phyloP scores from a whole-genome alignment of 2,329 filamentous ascomycete genomes.

The Septoria petroselini region DNA sequence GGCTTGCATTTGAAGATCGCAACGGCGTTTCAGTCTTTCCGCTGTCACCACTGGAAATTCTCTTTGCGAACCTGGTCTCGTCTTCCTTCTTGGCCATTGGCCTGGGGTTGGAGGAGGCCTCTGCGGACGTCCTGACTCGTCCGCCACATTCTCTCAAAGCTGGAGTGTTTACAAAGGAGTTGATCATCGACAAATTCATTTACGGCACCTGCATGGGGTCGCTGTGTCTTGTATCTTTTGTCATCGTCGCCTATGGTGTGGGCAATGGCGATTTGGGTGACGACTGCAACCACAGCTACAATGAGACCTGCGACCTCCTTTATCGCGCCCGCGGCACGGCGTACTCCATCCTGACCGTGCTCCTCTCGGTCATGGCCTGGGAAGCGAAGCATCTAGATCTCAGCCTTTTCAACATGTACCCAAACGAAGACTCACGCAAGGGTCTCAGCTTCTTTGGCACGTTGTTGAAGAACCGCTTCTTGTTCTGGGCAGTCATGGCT shows the following conservation, averaged over 20 bases:
- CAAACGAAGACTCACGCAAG: slow-evolving; percentile 30
- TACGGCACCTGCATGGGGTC: slow-evolving; percentile 48
- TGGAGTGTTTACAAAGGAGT: slow-evolving; percentile 47
- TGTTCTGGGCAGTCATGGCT: slow-evolving; percentile 44
- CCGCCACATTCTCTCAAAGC: slow-evolving; percentile 44
- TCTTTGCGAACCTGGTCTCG: slow-evolving; percentile 50
- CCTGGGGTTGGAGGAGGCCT: slow-evolving; percentile 47
- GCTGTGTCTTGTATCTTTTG: slow-evolving; percentile 46
- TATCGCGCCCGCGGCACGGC: slow-evolving; percentile 48
- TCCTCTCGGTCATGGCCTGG: slow-evolving; percentile 49
- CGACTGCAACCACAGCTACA: slow-evolving; percentile 47
- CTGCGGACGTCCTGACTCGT: slow-evolving; percentile 47
- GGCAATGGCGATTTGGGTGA: slow-evolving; percentile 44
- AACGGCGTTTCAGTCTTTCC: slow-evolving; percentile 47
- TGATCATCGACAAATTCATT: slow-evolving; percentile 50
- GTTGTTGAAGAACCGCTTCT: slow-evolving; percentile 41
- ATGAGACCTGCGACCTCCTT: slow-evolving; percentile 42
- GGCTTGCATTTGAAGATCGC: slow-evolving; percentile 47
- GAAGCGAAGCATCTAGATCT: slow-evolving; percentile 48
- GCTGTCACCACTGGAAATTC: slow-evolving; percentile 47
- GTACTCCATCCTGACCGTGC: slow-evolving; percentile 45
- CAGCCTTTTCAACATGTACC: slow-evolving; percentile 47
- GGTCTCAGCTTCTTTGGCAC: slow-evolving; percentile 38
- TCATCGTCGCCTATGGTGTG: slow-evolving; percentile 45
- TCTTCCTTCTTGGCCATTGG: slow-evolving; percentile 49